A percentile compares a stretch with the other conserved stretches of the same genome.
Conservation (phyloP, 2,329 filamentous ascomycete genomes). For the Ceratocystiopsis brevicomis region DNA sequence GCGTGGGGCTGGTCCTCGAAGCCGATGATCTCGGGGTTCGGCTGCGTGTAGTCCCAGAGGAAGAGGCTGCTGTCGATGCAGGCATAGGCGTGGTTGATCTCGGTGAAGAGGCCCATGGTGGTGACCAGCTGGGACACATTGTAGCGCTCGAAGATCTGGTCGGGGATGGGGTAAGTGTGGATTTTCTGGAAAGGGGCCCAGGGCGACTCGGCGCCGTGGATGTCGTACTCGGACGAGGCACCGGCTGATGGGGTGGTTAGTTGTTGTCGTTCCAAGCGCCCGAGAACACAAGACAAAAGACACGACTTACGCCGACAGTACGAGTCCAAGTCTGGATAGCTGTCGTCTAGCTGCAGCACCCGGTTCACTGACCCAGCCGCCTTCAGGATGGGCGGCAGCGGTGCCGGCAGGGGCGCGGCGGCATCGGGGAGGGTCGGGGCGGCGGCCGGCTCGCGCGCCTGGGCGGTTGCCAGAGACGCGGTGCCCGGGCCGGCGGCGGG, state of each 20-base stretch:
- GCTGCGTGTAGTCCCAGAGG: conserved; percentile 90
- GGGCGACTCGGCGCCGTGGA: conserved; percentile 44
- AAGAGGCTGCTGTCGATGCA: conserved; percentile 91
- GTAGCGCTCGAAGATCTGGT: conserved; percentile 81
- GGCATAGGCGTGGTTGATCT: conserved; percentile 89
- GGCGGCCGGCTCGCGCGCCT: neutral
- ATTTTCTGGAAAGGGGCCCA: conserved; percentile 84
- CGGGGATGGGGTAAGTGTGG: conserved; percentile 75
- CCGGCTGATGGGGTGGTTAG: conserved; percentile 39
- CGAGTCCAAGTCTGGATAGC: conserved; percentile 74
- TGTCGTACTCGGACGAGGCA: conserved; percentile 78
- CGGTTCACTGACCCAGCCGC: conserved; percentile 71
- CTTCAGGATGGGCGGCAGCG: conserved; percentile 43
- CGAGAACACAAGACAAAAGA: neutral
- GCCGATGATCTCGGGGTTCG: conserved; percentile 78
- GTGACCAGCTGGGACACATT: conserved; percentile 74
- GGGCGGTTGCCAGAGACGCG: too few species aligned
- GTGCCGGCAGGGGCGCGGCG: conserved; percentile 24
- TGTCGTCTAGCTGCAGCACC: conserved; percentile 54
- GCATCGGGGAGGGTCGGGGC: conserved; percentile 15
- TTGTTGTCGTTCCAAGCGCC: neutral
- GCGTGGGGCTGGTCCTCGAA: conserved; percentile 77
- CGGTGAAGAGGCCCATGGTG: conserved; percentile 88
- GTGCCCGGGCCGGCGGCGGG: conserved; percentile 3
- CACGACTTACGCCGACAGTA: conserved; percentile 63